phyloP scores from a whole-genome alignment of 768 basidiomycete genomes.

The Suillus fuscotomentosus region DNA sequence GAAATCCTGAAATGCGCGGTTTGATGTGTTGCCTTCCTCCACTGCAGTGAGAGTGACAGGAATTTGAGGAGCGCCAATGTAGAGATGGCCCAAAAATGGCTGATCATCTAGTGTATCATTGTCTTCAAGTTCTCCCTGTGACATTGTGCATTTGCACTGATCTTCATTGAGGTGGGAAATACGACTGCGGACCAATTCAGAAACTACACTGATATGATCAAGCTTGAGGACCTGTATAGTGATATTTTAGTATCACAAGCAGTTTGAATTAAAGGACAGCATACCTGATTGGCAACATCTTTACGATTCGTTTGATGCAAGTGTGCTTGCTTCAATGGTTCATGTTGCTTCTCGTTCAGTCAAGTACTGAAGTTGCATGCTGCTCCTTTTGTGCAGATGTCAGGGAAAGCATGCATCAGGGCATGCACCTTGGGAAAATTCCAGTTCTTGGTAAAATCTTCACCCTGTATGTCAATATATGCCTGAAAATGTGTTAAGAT shows the following conservation, averaged over 20 bases:
- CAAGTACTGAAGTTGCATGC: slow-evolving; percentile 28
- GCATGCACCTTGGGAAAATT: slow-evolving; percentile 3
- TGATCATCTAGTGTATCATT: not conserved
- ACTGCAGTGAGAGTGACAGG: not conserved
- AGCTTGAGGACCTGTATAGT: not conserved
- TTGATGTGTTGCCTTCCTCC: not conserved
- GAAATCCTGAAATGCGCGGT: not conserved
- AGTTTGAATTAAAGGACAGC: not conserved
- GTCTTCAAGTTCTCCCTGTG: not conserved
- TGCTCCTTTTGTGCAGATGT: not conserved
- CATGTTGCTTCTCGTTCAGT: slow-evolving; percentile 28
- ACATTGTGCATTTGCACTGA: not conserved
- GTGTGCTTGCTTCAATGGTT: slow-evolving; percentile 24
- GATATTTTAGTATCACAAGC: not conserved
- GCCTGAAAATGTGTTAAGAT: not conserved
- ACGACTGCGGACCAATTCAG: not conserved
- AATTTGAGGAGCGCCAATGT: not conserved
- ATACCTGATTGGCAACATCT: slow-evolving; percentile 30
- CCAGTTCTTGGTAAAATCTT: slow-evolving; percentile 2
- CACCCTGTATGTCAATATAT: not conserved
- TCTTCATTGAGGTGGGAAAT: not conserved
- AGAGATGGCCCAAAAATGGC: not conserved
- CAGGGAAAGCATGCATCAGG: not conserved
- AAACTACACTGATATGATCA: not conserved
- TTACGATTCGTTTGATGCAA: slow-evolving; percentile 30